Percentiles rank a stretch among this genome's conserved stretches.
These are phyloP conservation scores for Cyberlindnera mycetangii DNA, from an alignment of 805 yeast genomes.

Conservation along the genomic window DNA sequence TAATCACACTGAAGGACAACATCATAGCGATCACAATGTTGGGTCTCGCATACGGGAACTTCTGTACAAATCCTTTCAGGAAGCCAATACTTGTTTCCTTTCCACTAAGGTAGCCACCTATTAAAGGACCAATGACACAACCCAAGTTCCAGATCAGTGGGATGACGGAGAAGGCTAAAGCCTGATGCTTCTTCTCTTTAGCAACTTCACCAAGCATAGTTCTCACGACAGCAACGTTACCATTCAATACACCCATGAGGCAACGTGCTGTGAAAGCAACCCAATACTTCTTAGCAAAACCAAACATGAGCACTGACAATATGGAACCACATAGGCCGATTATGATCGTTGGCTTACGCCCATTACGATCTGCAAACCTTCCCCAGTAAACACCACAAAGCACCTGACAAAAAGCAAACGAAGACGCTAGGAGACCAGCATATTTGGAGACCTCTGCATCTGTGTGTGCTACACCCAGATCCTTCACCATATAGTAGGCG, in stretches of 20 bases:
- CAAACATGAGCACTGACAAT: conserved; percentile 10
- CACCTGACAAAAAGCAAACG: conserved; percentile 14
- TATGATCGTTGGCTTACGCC: conserved; percentile 14
- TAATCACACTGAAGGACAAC: conserved; percentile 1
- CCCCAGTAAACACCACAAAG: conserved; percentile 15
- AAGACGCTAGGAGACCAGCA: conserved; percentile 14
- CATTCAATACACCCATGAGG: conserved; percentile 13
- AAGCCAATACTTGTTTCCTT: conserved; percentile 5
- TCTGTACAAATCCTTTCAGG: conserved; percentile 6
- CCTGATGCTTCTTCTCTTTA: conserved; percentile 16
- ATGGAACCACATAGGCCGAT: conserved; percentile 16
- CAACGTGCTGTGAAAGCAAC: conserved; percentile 8
- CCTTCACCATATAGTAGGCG: conserved; percentile 17
- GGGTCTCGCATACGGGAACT: conserved; percentile 16
- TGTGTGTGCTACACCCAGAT: conserved; percentile 12
- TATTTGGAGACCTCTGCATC: conserved; percentile 14
- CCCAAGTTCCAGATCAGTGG: conserved; percentile 15
- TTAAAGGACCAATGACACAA: conserved; percentile 14
- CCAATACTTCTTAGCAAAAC: conserved; percentile 11
- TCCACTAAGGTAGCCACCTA: conserved; percentile 17
- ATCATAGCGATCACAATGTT: conserved; percentile 10
- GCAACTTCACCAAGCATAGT: conserved; percentile 17
- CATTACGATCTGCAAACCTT: conserved; percentile 13
- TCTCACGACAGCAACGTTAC: conserved; percentile 18
- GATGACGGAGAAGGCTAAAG: conserved; percentile 14